phyloP scores from a whole-genome alignment of 441 rosid genomes.

The Gossypium trilobum region DNA sequence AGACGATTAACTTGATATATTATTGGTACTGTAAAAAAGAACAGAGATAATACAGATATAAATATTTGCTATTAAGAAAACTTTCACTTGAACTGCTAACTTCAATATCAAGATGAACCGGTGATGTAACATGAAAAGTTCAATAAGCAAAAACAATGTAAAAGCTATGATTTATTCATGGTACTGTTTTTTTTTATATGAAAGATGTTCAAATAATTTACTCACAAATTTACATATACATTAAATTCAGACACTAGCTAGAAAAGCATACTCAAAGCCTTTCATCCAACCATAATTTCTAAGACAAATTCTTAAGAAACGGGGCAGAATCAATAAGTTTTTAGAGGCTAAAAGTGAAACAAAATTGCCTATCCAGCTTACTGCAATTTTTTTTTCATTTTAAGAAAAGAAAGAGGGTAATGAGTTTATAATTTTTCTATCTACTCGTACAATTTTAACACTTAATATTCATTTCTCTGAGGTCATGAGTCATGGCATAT shows the following conservation, averaged over 20 bases:
- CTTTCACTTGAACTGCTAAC: background rate
- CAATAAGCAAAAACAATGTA: background rate
- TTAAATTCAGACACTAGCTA: background rate
- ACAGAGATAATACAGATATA: background rate
- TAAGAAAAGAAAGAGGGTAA: background rate
- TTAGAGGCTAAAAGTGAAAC: background rate
- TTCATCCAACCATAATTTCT: background rate
- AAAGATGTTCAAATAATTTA: background rate
- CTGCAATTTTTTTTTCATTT: background rate
- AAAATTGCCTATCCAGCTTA: background rate
- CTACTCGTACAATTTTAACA: background rate
- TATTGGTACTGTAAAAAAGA: constrained; percentile 60
- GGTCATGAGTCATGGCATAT: background rate
- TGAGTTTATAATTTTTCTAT: background rate
- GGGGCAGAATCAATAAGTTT: background rate
- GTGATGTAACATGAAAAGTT: background rate
- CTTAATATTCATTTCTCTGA: background rate
- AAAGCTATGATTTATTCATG: background rate
- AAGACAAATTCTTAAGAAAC: constrained; percentile 2
- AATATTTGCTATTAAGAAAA: background rate
- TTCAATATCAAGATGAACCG: background rate
- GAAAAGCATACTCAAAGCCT: background rate
- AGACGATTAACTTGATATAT: constrained; percentile 65
- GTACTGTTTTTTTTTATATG: background rate
- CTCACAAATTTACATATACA: background rate